Percentiles rank a stretch among this genome's conserved stretches.
Conservation (phyloP, 495 filamentous ascomycete genomes). For the Aspergillus wentii region DNA sequence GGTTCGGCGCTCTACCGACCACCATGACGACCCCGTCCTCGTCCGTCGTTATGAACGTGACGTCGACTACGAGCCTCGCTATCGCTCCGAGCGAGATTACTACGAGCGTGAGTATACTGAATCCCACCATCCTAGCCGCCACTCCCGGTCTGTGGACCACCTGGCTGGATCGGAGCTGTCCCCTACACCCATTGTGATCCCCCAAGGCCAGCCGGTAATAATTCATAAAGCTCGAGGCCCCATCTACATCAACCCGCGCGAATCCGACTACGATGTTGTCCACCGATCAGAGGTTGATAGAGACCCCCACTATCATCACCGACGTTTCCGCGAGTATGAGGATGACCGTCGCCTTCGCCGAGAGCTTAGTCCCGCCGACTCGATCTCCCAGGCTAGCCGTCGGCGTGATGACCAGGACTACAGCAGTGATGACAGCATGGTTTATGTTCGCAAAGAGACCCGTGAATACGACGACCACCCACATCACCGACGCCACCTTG, state of each 20-base stretch:
- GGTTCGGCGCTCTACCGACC: conserved; percentile 42
- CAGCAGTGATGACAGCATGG: conserved; percentile 63
- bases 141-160: no score
- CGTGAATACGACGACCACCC: conserved; percentile 53
- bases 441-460: conserved; percentile 52
- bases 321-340: conserved; percentile 51
- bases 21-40: conserved; percentile 35
- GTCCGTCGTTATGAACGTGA: conserved; percentile 42
- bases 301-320: conserved; percentile 60
- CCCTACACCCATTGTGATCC: conserved; percentile 65
- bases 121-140: conserved; percentile 52
- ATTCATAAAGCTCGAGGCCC: conserved; percentile 69
- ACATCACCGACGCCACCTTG: conserved; percentile 70
- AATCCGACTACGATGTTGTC: conserved; percentile 65
- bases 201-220: conserved; percentile 66
- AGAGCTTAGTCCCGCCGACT: conserved; percentile 57
- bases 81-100: conserved; percentile 50
- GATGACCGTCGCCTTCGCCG: conserved; percentile 47
- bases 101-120: conserved; percentile 47
- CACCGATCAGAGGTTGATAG: conserved; percentile 54
- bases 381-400: conserved; percentile 45
- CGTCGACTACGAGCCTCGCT: conserved; percentile 33
- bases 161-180: no score
- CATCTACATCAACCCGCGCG: conserved; percentile 58
- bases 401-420: conserved; percentile 39